These are phyloP conservation scores for Rhizophora mangle DNA, from an alignment of 345 rosid species.

Conservation along the genomic window DNA sequence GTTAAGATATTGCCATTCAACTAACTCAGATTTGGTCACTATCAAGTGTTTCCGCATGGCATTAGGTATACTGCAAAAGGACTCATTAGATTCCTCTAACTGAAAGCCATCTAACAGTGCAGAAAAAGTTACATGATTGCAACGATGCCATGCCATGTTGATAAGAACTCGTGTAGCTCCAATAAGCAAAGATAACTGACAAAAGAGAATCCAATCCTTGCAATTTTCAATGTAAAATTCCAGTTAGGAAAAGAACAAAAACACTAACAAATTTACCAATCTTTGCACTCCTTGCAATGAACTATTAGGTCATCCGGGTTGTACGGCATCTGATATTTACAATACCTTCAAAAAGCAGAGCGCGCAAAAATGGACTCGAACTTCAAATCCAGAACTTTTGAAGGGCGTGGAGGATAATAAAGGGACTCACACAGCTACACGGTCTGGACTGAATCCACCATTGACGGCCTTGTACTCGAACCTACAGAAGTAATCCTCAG, in stretches of 20 bases:
- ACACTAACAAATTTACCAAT: conserved; percentile 45
- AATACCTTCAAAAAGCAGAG: conserved; percentile 55
- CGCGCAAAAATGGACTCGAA: not conserved
- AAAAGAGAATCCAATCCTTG: conserved; percentile 3
- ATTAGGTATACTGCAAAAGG: no score
- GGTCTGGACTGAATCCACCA: conserved; percentile 73
- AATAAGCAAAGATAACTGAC: conserved; percentile 8
- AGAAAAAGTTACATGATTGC: not conserved
- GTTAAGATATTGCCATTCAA: no score
- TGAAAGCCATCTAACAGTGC: not conserved
- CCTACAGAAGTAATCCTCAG: conserved; percentile 78
- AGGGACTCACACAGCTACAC: conserved; percentile 75
- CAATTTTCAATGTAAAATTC: not conserved
- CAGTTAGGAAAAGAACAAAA: not conserved
- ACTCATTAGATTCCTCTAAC: no score
- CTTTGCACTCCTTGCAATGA: conserved; percentile 84
- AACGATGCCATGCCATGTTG: not conserved
- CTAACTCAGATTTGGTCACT: no score
- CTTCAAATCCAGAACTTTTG: not conserved
- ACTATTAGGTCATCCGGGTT: conserved; percentile 87
- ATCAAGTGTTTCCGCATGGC: no score
- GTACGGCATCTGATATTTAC: conserved; percentile 86
- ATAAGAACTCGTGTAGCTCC: conserved; percentile 1
- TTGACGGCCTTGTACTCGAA: conserved; percentile 80
- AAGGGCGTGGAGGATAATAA: conserved; percentile 4